Evolutionary conservation across 2,329 filamentous ascomycete genomes (phyloP).

Genomic region (Chrysosporium keratinophilum): DNA sequence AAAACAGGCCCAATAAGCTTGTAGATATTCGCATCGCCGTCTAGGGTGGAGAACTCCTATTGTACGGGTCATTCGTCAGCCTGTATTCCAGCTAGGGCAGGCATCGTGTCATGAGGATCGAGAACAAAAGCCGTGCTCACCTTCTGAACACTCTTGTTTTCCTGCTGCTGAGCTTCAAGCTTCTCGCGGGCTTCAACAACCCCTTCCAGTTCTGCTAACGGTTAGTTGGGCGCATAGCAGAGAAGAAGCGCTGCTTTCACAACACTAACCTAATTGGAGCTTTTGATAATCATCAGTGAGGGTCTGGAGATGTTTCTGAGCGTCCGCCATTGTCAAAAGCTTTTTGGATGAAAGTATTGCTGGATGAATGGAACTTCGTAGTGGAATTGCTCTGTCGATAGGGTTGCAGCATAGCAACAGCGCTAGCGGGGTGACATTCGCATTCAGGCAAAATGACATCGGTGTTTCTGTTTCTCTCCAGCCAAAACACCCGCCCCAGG

Average conservation of each 20-base stretch:
- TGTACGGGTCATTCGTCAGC: not conserved
- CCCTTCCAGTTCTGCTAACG: slow-evolving; percentile 60
- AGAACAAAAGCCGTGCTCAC: slow-evolving; percentile 34
- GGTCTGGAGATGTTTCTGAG: slow-evolving; percentile 66
- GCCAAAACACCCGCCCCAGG: slow-evolving; percentile 3
- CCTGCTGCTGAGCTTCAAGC: slow-evolving; percentile 83
- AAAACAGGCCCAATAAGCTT: slow-evolving; percentile 89
- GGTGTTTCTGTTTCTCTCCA: not conserved
- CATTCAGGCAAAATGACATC: not conserved
- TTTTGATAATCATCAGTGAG: slow-evolving; percentile 82
- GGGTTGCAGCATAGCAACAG: slow-evolving; percentile 11
- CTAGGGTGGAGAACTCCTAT: slow-evolving; percentile 71
- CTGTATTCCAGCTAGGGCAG: not conserved
- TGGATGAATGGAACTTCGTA: not conserved
- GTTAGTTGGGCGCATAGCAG: not conserved
- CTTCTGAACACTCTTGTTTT: slow-evolving; percentile 80
- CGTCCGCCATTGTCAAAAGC: slow-evolving; percentile 50
- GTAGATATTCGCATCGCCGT: slow-evolving; percentile 81
- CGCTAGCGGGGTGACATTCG: slow-evolving; percentile 13
- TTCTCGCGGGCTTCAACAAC: slow-evolving; percentile 73
- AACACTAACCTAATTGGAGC: slow-evolving; percentile 61
- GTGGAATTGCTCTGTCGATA: not conserved
- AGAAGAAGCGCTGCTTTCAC: not conserved
- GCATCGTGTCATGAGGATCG: not conserved
- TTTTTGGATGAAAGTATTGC: not conserved